These are phyloP conservation scores for Podospora tetraspora DNA, from an alignment of 495 filamentous ascomycete genomes.

Conservation along the genomic window DNA sequence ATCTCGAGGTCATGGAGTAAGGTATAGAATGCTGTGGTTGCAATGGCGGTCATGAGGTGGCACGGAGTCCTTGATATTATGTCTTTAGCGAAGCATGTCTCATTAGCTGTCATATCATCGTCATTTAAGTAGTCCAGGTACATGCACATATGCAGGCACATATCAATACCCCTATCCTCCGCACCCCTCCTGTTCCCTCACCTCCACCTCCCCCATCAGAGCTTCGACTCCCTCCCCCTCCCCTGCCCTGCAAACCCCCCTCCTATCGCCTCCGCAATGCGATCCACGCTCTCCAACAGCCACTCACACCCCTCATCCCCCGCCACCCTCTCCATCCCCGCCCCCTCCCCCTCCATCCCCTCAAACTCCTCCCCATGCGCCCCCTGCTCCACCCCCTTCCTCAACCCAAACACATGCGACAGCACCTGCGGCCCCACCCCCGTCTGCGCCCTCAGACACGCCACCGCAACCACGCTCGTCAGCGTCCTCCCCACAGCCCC, in stretches of 20 bases:
- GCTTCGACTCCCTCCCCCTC: slow-evolving; percentile 31
- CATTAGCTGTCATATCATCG: background rate
- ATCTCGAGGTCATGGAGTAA: slow-evolving; percentile 45
- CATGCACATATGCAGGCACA: slow-evolving; percentile 12
- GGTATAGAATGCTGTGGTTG: background rate
- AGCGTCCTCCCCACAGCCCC: slow-evolving; percentile 55
- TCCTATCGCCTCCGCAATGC: slow-evolving; percentile 59
- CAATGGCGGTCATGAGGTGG: background rate
- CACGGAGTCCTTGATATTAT: background rate
- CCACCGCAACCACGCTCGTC: slow-evolving; percentile 63
- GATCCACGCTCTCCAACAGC: slow-evolving; percentile 65
- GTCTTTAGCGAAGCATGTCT: slow-evolving; percentile 5
- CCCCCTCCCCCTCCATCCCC: slow-evolving; percentile 18
- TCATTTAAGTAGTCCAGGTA: slow-evolving; percentile 3
- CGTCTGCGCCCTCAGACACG: slow-evolving; percentile 66
- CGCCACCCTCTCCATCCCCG: slow-evolving; percentile 45
- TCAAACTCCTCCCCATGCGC: slow-evolving; percentile 44
- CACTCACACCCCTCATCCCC: slow-evolving; percentile 68
- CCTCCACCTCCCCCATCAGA: slow-evolving; percentile 4
- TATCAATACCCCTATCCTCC: background rate
- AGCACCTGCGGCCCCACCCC: slow-evolving; percentile 75
- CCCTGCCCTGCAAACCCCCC: slow-evolving; percentile 55
- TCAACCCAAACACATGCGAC: slow-evolving; percentile 67
- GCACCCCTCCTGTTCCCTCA: background rate
- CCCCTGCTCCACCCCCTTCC: slow-evolving; percentile 67